Evolutionary conservation across 192 early-diverging fungal genomes (phyloP).

Genomic region (Paraglomus occultum): DNA sequence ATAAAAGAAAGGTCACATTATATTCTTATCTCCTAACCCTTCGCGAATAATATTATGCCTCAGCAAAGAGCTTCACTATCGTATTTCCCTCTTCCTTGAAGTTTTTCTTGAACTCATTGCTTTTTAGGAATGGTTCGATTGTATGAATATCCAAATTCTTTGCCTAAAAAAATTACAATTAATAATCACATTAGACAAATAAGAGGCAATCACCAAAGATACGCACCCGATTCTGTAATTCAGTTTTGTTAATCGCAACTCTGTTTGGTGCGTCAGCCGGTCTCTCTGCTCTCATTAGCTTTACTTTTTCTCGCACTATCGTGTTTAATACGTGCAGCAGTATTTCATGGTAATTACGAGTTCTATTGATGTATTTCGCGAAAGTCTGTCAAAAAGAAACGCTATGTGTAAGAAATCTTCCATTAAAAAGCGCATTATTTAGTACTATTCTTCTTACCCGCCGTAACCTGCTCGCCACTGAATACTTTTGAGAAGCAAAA

Average conservation of each 20-base stretch:
- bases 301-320: constrained; percentile 6
- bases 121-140: constrained; percentile 18
- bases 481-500: constrained; percentile 90
- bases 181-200: too few species aligned
- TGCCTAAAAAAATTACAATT: not conserved
- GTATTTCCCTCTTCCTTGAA: too few species aligned
- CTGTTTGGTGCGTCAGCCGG: not conserved
- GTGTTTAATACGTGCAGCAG: constrained; percentile 10
- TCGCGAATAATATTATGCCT: too few species aligned
- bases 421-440: not conserved
- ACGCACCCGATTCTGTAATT: constrained; percentile 9
- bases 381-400: not conserved
- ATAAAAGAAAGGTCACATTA: too few species aligned
- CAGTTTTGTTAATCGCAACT: not conserved
- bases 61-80: too few species aligned
- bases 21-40: too few species aligned
- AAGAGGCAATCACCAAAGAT: not conserved
- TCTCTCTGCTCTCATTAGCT: not conserved
- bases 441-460: constrained; percentile 31
- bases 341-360: constrained; percentile 7
- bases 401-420: not conserved
- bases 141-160: constrained; percentile 2
- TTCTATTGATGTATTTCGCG: constrained; percentile 26
- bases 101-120: not conserved
- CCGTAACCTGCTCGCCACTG: constrained; percentile 80